Conservation (phyloP, 2,329 filamentous ascomycete species). For the Tolypocladium pustulatum region DNA sequence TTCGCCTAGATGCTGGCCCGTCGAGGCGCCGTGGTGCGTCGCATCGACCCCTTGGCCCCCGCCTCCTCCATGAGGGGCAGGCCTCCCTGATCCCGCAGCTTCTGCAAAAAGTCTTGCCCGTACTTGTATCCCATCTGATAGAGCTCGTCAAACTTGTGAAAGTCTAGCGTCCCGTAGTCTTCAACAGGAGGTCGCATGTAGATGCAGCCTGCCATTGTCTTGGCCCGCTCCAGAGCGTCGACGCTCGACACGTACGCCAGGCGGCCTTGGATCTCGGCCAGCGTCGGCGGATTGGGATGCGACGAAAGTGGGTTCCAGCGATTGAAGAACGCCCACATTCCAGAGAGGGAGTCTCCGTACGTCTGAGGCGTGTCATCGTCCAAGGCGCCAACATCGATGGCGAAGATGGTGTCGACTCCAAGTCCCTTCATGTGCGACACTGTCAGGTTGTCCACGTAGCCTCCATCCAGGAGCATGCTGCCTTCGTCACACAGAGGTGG, state of each 20-base stretch:
- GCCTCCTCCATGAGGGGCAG: conserved; percentile 61
- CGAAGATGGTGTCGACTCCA: conserved; percentile 89
- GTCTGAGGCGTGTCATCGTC: conserved; percentile 87
- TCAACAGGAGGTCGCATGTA: conserved; percentile 97
- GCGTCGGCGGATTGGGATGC: conserved; percentile 82
- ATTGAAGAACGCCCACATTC: conserved; percentile 90
- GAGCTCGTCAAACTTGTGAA: conserved; percentile 96
- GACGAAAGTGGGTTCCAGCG: conserved; percentile 93
- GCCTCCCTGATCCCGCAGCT: conserved; percentile 67
- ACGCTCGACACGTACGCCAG: conserved; percentile 92
- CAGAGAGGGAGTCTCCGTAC: conserved; percentile 89
- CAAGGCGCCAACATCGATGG: conserved; percentile 84
- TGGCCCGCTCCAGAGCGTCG: conserved; percentile 87
- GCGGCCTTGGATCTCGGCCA: conserved; percentile 91
- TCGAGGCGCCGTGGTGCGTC: conserved; percentile 69
- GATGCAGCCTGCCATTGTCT: conserved; percentile 78
- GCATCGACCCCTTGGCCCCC: conserved; percentile 65
- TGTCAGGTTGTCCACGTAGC: conserved; percentile 94
- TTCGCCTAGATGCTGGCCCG: conserved; percentile 60
- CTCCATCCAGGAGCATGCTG: conserved; percentile 90
- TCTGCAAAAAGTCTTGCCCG: conserved; percentile 68
- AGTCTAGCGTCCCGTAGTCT: conserved; percentile 86
- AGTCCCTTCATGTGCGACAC: conserved; percentile 95
- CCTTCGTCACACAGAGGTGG: conserved; percentile 95
- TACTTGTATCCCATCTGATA: conserved; percentile 81